Conservation (phyloP, 2,329 filamentous ascomycete genomes). For the Coniochaeta sp. region DNA sequence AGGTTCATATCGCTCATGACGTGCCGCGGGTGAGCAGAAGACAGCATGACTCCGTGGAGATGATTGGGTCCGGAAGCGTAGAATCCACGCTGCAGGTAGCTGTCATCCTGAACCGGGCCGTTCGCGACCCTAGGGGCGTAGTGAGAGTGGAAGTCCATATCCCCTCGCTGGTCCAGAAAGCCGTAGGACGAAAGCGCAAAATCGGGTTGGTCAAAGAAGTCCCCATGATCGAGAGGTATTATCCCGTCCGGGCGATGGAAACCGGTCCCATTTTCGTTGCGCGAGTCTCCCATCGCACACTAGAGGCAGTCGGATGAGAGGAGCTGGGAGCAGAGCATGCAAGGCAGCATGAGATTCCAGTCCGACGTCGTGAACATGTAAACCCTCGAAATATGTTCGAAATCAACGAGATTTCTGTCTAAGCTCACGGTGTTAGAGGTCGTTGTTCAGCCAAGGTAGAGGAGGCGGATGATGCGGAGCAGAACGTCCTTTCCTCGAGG, state of each 20-base stretch:
- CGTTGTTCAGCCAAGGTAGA: background rate
- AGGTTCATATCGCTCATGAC: background rate
- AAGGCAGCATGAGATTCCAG: background rate
- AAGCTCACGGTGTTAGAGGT: background rate
- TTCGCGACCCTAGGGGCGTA: background rate
- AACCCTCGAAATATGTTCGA: background rate
- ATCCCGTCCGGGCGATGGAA: background rate
- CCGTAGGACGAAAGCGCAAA: background rate
- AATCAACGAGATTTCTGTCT: background rate
- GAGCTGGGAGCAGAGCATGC: background rate
- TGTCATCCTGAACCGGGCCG: background rate
- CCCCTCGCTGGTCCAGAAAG: background rate
- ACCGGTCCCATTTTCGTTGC: background rate
- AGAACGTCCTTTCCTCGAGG: background rate
- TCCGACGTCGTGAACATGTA: background rate
- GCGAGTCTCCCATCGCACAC: background rate
- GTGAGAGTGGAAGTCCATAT: background rate
- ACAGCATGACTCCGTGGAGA: background rate
- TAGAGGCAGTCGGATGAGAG: background rate
- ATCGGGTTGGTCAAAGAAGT: background rate
- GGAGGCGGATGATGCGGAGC: background rate
- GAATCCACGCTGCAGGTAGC: background rate
- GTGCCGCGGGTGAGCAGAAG: background rate
- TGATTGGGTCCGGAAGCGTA: background rate
- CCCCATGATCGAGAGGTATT: background rate